phyloP scores from a whole-genome alignment of 1,284 basidiomycete species.

The Sphaerobolus stellatus region DNA sequence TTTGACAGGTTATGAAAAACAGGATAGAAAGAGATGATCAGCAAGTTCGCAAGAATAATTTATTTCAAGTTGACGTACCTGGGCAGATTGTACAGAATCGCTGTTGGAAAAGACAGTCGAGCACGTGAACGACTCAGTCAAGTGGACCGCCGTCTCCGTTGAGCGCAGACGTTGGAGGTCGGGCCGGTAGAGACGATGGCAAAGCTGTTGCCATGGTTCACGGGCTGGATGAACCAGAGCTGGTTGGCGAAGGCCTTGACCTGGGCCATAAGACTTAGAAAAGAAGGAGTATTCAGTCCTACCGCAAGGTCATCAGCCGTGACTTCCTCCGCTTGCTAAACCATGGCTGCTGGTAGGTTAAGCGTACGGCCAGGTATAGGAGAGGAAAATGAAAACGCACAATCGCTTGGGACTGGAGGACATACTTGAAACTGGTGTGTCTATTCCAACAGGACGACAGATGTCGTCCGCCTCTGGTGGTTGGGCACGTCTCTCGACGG shows the following conservation, averaged over 20 bases:
- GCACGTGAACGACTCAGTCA: not conserved
- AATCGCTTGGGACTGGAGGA: not conserved
- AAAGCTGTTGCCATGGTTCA: not conserved
- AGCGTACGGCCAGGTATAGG: not conserved
- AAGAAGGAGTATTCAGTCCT: too few species aligned
- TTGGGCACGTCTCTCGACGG: not conserved
- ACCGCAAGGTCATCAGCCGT: not conserved
- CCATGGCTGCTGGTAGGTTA: not conserved
- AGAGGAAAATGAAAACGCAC: not conserved
- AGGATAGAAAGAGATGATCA: not conserved
- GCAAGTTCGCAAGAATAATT: not conserved
- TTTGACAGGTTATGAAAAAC: not conserved
- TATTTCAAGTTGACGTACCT: not conserved
- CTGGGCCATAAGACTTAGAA: not conserved
- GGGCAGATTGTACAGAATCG: not conserved
- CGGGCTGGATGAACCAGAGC: not conserved
- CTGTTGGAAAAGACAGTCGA: not conserved
- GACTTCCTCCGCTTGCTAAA: not conserved
- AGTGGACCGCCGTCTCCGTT: not conserved
- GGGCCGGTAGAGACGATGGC: not conserved
- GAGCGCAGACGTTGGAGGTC: not conserved
- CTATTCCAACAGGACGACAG: not conserved
- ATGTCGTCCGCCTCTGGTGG: not conserved
- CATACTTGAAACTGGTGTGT: not conserved
- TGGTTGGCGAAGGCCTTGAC: not conserved